Conservation (phyloP, 192 early-diverging fungal species). For the Jimgerdemannia flammicorona region DNA sequence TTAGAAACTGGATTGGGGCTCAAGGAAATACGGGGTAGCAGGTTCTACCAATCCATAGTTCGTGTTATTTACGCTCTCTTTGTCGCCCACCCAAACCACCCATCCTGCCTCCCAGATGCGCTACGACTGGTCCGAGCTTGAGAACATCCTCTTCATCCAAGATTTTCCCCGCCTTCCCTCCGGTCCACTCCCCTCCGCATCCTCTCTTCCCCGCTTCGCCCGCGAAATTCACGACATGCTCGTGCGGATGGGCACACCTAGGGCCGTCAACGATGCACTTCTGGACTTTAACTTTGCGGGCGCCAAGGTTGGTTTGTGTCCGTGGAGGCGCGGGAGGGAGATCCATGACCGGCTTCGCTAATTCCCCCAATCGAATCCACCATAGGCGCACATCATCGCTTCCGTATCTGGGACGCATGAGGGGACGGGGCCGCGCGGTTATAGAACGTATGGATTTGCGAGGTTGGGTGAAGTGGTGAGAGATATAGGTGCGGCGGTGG, state of each 20-base stretch:
- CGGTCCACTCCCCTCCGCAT: background rate
- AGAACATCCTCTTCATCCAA: slow-evolving; percentile 65
- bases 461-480: slow-evolving; percentile 37
- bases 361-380: background rate
- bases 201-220: slow-evolving; percentile 38
- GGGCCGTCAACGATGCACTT: slow-evolving; percentile 36
- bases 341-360: background rate
- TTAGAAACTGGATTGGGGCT: too few species aligned
- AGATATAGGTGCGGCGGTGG: slow-evolving; percentile 6
- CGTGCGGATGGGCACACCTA: slow-evolving; percentile 45
- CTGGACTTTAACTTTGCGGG: slow-evolving; percentile 38
- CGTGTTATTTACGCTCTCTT: background rate
- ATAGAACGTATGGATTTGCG: slow-evolving; percentile 45
- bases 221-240: slow-evolving; percentile 37
- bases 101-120: slow-evolving; percentile 11
- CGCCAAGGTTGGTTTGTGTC: slow-evolving; percentile 31
- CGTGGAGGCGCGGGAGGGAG: background rate
- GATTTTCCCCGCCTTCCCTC: slow-evolving; percentile 42
- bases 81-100: background rate
- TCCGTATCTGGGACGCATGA: slow-evolving; percentile 43
- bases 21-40: too few species aligned
- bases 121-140: slow-evolving; percentile 54
- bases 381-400: slow-evolving; percentile 44
- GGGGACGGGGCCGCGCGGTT: slow-evolving; percentile 12
- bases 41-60: background rate